Base-by-base conservation (phyloP, 2,329 filamentous ascomycete species). In the Neofusicoccum parvum region DNA sequence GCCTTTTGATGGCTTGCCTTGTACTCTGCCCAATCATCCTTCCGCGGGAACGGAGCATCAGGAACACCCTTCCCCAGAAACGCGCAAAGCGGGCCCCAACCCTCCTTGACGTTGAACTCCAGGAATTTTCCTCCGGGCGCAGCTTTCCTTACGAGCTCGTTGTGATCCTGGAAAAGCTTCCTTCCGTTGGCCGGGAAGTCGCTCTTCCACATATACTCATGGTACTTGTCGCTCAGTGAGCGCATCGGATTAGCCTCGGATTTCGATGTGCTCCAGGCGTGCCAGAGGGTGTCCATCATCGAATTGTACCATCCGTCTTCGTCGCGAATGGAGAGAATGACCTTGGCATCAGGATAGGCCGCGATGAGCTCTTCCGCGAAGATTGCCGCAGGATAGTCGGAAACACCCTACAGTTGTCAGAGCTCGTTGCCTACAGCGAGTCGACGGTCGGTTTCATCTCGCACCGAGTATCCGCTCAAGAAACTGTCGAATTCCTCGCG, bases 401-500 rank as follows among this genome's bases (percentile, higher is more conserved):
- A 67, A 1, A 72, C 62, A 6, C 67, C 67, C 63, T 64, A 3
- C 2, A 2, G 9, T 10, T 5, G 46, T 23, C 23, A 23, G 23
- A 23, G 23, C 23, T 23, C 23, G 2, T 23, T 23, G 3, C 23
- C 23, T 23, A 23, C 23, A 23, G 23, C 23, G 23, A 23, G 23
- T 2, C 23, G 23, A 23, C 23, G 23, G 23, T 23, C 23, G 23
- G 23, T 23, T 23, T 23, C 27, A 7, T 32, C 27, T 32, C 27
- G 6, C 34, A 51, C 48, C 12, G 48, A 51, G 15, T 41, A 76
- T 34, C 72, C 65, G 3, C 72, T 73, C 15, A 79, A 70, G 5
- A 80, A 67, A 32, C 70, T 69, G 45, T 80, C 77, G 36, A 75
- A 78, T 37, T 75, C 70, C 36, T 71, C 70, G 17, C 73, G 72